Evolutionary conservation across 2,329 filamentous ascomycete species (phyloP).

Genomic region (Diplodia intermedia): DNA sequence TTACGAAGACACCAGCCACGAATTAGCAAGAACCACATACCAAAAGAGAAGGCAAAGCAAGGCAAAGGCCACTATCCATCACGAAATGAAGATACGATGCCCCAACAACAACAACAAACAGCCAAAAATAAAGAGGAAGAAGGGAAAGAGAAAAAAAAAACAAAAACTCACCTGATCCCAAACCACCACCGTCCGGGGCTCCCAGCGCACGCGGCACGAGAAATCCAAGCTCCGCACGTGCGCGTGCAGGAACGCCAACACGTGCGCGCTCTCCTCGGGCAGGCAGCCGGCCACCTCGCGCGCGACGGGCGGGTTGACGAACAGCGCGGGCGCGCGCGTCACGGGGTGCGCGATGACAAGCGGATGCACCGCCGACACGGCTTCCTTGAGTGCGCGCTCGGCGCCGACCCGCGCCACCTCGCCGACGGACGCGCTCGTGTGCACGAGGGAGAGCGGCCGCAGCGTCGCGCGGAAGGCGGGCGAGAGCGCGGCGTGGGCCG

Average conservation of each 20-base stretch:
- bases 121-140: too few species aligned
- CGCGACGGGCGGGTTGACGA: slow-evolving; percentile 19
- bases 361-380: slow-evolving; percentile 5
- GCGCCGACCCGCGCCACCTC: slow-evolving; percentile 17
- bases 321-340: slow-evolving; percentile 5
- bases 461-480: slow-evolving; percentile 29
- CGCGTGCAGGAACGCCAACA: slow-evolving; percentile 6
- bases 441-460: slow-evolving; percentile 21
- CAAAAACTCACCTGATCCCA: slow-evolving; percentile 21
- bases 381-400: slow-evolving; percentile 5
- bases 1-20: background rate
- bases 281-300: slow-evolving; percentile 1
- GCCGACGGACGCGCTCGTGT: slow-evolving; percentile 18
- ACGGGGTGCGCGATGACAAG: slow-evolving; percentile 7
- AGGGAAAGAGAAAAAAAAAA: background rate
- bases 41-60: too few species aligned
- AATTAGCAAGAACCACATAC: background rate
- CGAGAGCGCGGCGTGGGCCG: slow-evolving; percentile 32
- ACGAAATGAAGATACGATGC: background rate
- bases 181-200: slow-evolving; percentile 22
- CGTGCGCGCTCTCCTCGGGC: slow-evolving; percentile 5
- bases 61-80: too few species aligned
- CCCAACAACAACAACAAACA: too few species aligned
- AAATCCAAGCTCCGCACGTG: slow-evolving; percentile 6
- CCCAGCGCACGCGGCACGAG: slow-evolving; percentile 16